Evolutionary conservation across 1,284 basidiomycete species (phyloP).

Genomic region (Trametes polyzona): DNA sequence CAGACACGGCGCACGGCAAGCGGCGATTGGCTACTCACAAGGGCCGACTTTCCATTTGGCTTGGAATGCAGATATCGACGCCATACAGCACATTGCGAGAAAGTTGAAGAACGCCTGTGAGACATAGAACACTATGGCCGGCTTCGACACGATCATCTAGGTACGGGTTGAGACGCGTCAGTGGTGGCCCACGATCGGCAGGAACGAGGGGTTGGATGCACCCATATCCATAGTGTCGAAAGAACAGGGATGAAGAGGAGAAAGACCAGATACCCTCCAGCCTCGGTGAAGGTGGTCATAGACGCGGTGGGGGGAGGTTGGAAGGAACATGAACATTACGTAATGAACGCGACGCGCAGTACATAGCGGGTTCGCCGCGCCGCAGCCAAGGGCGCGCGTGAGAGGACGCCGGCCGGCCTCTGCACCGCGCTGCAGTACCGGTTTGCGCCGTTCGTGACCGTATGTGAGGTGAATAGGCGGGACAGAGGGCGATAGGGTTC

Average conservation of each 20-base stretch:
- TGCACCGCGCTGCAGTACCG: not conserved
- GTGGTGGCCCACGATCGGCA: conserved; percentile 9
- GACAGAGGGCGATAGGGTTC: conserved; percentile 16
- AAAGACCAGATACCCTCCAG: conserved; percentile 54
- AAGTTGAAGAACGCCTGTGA: conserved; percentile 89
- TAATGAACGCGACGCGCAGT: conserved; percentile 41
- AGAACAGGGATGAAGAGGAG: conserved; percentile 64
- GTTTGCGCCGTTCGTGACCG: conserved; percentile 16
- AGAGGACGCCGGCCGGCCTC: conserved; percentile 3
- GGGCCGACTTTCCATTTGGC: conserved; percentile 81
- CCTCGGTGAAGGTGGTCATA: conserved; percentile 43
- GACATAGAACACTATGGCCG: conserved; percentile 71
- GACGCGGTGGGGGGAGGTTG: conserved; percentile 24
- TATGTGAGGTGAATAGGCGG: conserved; percentile 7
- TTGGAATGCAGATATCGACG: conserved; percentile 85
- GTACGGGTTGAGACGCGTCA: conserved; percentile 28
- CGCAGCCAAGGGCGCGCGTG: conserved; percentile 9
- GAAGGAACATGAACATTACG: conserved; percentile 53
- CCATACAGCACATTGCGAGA: conserved; percentile 86
- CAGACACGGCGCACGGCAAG: not conserved
- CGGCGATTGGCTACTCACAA: conserved; percentile 59
- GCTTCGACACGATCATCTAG: conserved; percentile 86
- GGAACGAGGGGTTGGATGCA: conserved; percentile 39
- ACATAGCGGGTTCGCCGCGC: conserved; percentile 7
- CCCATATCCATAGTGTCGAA: conserved; percentile 70